Evolutionary conservation across 176 grass and related monocot species (phyloP).

Genomic region (Otatea glauca): DNA sequence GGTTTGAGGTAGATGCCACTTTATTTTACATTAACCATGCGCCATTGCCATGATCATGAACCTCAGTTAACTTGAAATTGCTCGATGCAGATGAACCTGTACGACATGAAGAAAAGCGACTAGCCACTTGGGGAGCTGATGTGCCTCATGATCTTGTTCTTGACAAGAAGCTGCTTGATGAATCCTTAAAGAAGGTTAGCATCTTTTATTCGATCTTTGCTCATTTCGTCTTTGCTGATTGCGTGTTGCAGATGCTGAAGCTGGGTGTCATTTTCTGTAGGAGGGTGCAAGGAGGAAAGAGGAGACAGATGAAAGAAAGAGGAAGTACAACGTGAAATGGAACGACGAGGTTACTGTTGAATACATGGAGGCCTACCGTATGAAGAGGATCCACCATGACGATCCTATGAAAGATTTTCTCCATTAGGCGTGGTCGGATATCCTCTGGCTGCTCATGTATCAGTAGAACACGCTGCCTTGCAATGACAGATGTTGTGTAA

Average conservation of each 20-base stretch:
- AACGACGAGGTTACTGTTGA: slow-evolving; percentile 86
- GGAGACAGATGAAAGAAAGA: slow-evolving; percentile 88
- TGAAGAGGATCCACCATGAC: slow-evolving; percentile 79
- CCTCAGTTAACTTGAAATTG: slow-evolving; percentile 23
- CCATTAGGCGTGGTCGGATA: not conserved
- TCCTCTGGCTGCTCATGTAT: not conserved
- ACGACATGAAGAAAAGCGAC: slow-evolving; percentile 70
- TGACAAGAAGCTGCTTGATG: slow-evolving; percentile 74
- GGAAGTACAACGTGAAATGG: slow-evolving; percentile 96
- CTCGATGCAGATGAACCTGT: slow-evolving; percentile 60
- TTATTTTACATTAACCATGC: not conserved
- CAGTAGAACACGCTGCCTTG: slow-evolving; percentile 1
- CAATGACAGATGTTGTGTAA: not conserved
- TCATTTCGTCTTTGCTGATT: not conserved
- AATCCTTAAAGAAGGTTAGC: slow-evolving; percentile 93
- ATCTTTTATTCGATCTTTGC: not conserved
- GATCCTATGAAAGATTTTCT: slow-evolving; percentile 95
- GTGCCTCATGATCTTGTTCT: slow-evolving; percentile 87
- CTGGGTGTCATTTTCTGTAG: slow-evolving; percentile 45
- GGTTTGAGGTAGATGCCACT: not conserved
- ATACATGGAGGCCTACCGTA: slow-evolving; percentile 95
- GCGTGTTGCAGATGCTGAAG: slow-evolving; percentile 33
- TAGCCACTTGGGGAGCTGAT: slow-evolving; percentile 93
- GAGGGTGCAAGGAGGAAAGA: slow-evolving; percentile 83
- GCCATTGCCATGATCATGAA: not conserved